Evolutionary conservation across 108 stramenopile species (phyloP), one percentile per base, ranked within the genome.

Genomic region (Stephanodiscus minutulus): DNA sequence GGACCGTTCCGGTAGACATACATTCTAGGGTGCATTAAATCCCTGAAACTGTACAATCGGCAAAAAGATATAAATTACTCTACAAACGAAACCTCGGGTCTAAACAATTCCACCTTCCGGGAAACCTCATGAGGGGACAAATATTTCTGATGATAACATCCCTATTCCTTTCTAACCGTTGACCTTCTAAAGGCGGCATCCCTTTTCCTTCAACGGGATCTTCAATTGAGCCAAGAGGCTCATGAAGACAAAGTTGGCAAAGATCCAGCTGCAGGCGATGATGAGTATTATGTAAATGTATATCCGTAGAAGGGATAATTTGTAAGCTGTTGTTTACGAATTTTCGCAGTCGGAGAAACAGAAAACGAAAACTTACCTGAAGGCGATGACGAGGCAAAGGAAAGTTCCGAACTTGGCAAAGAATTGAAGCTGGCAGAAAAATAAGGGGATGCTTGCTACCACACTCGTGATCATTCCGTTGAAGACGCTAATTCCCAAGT

Each of bases 381-480:
- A 44, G 15, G 43, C 43, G 43, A 44, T 44, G 43, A 15, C 15
- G 43, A 80, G 65, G 53, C 82, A 85, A 31, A 83, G 48, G 64
- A 83, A 86, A 8, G 82, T 83, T 1, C 85, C 85, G 57, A 86
- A 86, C 72, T 80, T 81, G 1, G 77, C 79, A 73, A 86, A 86
- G 75, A 86, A 86, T 21, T 70, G 70, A n/a, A 86, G 67, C 53
- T 75, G 69, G 52, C 85, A 86, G 39, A 86, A 80, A 55, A 86
- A 86, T 15, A 86, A 80, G 0, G 82, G 85, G 13, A 86, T 60
- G 54, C 72, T 74, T 17, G 85, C 85, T 29, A 68, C 66, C 12
- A 86, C 82, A 50, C 74, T 76, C 5, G 85, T 83, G 28, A 83
- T 57, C 85, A 86, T 86, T 71, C 85, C 85, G 37, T 73, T 83